Evolutionary conservation across 805 yeast species (phyloP).

Genomic region (Phaffomyces opuntiae): DNA sequence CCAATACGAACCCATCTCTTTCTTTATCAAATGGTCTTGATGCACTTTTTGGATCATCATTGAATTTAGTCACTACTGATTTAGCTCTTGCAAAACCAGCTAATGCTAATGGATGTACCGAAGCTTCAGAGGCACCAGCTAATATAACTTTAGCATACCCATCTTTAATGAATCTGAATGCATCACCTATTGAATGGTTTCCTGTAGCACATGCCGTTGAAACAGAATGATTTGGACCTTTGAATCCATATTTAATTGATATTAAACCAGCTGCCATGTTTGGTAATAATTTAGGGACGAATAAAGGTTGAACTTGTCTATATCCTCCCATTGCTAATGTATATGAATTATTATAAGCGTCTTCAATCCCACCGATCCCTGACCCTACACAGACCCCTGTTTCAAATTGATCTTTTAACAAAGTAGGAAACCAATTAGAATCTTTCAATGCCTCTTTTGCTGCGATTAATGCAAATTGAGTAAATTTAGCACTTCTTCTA

Average conservation of each 20-base stretch:
- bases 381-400: conserved; percentile 87
- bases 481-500: conserved; percentile 60
- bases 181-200: conserved; percentile 89
- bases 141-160: conserved; percentile 83
- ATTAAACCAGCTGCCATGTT: conserved; percentile 96
- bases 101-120: conserved; percentile 77
- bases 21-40: conserved; percentile 81
- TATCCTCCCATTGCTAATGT: conserved; percentile 45
- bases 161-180: conserved; percentile 66
- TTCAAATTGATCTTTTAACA: conserved; percentile 26
- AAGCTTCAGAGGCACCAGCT: conserved; percentile 92
- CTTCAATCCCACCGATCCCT: conserved; percentile 85
- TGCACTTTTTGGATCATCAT: conserved; percentile 55
- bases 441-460: conserved; percentile 71
- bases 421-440: conserved; percentile 44
- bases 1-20: conserved; percentile 82
- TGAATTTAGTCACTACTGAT: conserved; percentile 59
- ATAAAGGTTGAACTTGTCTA: conserved; percentile 73
- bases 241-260: conserved; percentile 66
- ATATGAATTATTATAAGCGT: conserved; percentile 56
- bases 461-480: conserved; percentile 75
- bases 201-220: conserved; percentile 99
- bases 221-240: conserved; percentile 84
- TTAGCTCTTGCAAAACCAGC: conserved; percentile 91
- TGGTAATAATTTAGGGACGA: conserved; percentile 74